Percentiles rank a stretch among this genome's conserved stretches.
Conservation (phyloP, 2,329 filamentous ascomycete species). For the Colletotrichum navitas region DNA sequence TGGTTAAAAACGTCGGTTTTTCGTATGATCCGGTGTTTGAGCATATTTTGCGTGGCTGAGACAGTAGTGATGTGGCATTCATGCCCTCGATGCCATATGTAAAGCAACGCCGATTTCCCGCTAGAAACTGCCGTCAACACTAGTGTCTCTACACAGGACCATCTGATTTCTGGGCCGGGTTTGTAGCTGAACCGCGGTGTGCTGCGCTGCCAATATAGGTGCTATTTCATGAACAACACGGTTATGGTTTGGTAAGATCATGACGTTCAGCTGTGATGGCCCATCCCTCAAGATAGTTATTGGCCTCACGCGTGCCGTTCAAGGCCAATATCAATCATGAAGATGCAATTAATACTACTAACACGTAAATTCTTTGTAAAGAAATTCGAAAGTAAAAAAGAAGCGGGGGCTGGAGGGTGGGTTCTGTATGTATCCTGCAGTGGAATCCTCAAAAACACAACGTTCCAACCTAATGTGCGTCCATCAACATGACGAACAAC, state of each 20-base stretch:
- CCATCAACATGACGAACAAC: neutral
- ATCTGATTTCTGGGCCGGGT: neutral
- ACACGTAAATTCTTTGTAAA: neutral
- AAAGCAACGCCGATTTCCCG: neutral
- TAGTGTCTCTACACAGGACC: neutral
- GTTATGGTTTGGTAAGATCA: neutral
- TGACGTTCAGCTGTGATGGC: neutral
- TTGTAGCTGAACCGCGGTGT: neutral
- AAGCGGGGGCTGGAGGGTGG: neutral
- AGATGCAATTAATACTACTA: neutral
- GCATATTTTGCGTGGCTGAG: neutral
- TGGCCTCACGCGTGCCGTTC: neutral
- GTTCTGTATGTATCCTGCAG: neutral
- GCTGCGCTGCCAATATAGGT: neutral
- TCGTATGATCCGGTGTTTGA: neutral
- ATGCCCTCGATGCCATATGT: too few relatives aligned
- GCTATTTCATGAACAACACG: neutral
- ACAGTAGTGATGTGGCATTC: neutral
- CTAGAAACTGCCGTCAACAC: neutral
- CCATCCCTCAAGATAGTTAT: neutral
- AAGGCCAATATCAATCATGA: neutral
- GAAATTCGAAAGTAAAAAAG: too few relatives aligned
- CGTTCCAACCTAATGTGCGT: neutral
- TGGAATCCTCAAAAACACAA: neutral
- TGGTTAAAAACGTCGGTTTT: conserved; percentile 2